Base-by-base conservation (phyloP, 805 yeast species). In the Metschnikowia kunwiensis region DNA sequence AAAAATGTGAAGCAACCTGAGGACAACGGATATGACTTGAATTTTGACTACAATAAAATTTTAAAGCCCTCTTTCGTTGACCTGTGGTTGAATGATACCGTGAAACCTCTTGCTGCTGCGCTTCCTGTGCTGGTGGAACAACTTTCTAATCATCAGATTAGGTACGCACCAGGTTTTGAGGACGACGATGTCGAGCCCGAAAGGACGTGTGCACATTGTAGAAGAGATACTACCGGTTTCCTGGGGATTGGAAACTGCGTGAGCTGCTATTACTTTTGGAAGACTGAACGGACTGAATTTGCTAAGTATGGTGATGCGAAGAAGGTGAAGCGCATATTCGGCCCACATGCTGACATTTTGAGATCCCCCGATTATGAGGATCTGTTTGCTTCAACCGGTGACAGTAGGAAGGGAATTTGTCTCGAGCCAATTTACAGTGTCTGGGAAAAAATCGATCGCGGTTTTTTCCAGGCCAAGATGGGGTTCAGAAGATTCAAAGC, bases 181-280 rank as follows among this genome's bases (percentile, higher is more conserved):
- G n/a, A n/a, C n/a, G n/a, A n/a, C n/a, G n/a, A n/a, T n/a, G n/a
- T n/a, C n/a, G n/a, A n/a, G n/a, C n/a, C n/a, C n/a, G n/a, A n/a
- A n/a, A n/a, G n/a, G n/a, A 28, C 8, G 19, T 13, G 32, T 12
- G 14, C 16, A 8, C 6, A 14, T 16, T 15, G 17, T n/a, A 7
- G n/a, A 32, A 15, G 32, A 21, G 25, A 29, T 15, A 17, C 32
- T 12, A 13, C 32, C 19, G 32, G 32, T 4, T 17, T n/a, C 5
- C 25, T 20, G 32, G 32, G 32, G 5, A 16, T 13, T 29, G 32
- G 32, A 21, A 29, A 20, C 18, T 29, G 32, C 14, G 32, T 20
- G 12, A 21, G 18, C 14, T 29, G 32, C 19, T 29, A 29, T 15
- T 29, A 29, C 20, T 29, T 29, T 18, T 29, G 24, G 25, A 29